Percentiles rank a stretch among this genome's conserved stretches.
phyloP scores from a whole-genome alignment of 805 yeast genomes.

The Huiozyma sinensis region DNA sequence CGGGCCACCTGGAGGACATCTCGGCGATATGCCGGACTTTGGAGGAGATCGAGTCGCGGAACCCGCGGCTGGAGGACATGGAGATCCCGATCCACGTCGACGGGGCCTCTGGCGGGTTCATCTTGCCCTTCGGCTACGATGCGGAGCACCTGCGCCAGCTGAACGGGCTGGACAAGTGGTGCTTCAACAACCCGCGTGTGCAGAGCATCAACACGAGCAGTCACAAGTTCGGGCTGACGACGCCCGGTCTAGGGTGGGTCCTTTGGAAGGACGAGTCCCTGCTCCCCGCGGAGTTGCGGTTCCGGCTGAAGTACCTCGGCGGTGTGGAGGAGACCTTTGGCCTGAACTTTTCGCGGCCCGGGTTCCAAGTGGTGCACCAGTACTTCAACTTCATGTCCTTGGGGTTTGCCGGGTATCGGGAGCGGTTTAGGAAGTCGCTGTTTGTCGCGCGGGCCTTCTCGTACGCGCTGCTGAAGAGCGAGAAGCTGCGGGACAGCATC shows the following conservation, averaged over 20 bases:
- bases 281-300: slow-evolving; percentile 63
- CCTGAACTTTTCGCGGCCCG: slow-evolving; percentile 85
- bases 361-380: slow-evolving; percentile 82
- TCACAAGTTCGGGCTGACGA: slow-evolving; percentile 83
- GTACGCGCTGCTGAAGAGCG: slow-evolving; percentile 36
- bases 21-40: slow-evolving; percentile 48
- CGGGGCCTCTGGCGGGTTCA: slow-evolving; percentile 85
- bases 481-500: slow-evolving; percentile 56
- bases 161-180: slow-evolving; percentile 43
- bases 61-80: slow-evolving; percentile 25
- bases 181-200: slow-evolving; percentile 67
- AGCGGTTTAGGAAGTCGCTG: slow-evolving; percentile 50
- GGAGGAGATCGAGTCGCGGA: slow-evolving; percentile 45
- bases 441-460: slow-evolving; percentile 58
- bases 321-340: slow-evolving; percentile 82
- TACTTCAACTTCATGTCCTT: slow-evolving; percentile 66
- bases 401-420: slow-evolving; percentile 63
- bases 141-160: slow-evolving; percentile 33
- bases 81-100: slow-evolving; percentile 85
- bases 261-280: slow-evolving; percentile 58
- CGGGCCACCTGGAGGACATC: slow-evolving; percentile 85
- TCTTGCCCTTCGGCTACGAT: slow-evolving; percentile 78
- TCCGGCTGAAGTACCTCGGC: slow-evolving; percentile 75
- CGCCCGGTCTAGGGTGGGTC: slow-evolving; percentile 92
- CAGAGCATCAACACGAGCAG: slow-evolving; percentile 83